phyloP scores from a whole-genome alignment of 208 protist species.

The Histomonas meleagridis region DNA sequence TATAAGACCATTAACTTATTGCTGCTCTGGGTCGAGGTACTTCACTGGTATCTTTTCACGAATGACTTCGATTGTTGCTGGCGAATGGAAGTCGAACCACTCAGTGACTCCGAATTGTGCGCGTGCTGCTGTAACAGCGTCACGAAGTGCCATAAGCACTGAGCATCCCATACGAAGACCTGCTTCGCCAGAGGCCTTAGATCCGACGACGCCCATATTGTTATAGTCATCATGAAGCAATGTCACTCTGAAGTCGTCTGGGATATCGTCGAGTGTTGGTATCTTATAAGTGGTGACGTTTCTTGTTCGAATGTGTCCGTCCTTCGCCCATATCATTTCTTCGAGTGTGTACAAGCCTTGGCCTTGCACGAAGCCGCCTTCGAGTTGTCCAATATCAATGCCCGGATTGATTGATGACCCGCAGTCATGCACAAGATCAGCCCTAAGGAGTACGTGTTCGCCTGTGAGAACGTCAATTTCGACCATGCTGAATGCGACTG shows the following conservation, averaged over 20 bases:
- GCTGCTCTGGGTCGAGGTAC: neutral
- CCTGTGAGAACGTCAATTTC: constrained; percentile 54
- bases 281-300: constrained; percentile 32
- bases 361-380: neutral
- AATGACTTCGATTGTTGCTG: constrained; percentile 26
- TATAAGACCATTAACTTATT: no score
- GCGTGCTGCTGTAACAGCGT: constrained; percentile 3
- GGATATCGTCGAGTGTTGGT: constrained; percentile 29
- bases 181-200: constrained; percentile 7
- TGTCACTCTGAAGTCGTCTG: neutral
- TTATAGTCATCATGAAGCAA: neutral
- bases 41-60: neutral
- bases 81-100: constrained; percentile 15
- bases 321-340: constrained; percentile 11
- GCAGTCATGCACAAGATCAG: constrained; percentile 21
- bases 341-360: neutral
- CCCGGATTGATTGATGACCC: neutral
- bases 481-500: constrained; percentile 47
- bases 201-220: neutral
- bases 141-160: constrained; percentile 11
- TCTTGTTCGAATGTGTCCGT: constrained; percentile 4
- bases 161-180: neutral
- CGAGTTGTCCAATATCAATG: constrained; percentile 18
- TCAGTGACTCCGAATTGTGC: neutral
- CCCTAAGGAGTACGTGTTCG: constrained; percentile 43